A percentile compares a stretch with the other conserved stretches of the same genome.
These are phyloP conservation scores for Phallus indusiatus DNA, from an alignment of 768 basidiomycete species.

Conservation along the genomic window DNA sequence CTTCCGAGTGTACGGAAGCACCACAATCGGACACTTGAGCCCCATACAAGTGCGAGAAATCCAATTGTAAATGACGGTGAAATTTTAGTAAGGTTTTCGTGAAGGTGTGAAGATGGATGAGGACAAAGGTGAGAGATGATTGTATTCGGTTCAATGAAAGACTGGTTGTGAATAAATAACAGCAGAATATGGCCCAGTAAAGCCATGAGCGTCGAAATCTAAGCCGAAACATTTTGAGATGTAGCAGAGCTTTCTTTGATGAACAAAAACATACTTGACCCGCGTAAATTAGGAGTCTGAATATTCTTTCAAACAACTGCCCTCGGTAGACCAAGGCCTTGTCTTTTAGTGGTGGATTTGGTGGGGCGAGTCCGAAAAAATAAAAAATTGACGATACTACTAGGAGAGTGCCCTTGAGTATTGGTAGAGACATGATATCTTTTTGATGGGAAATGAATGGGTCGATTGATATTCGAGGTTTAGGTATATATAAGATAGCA, in stretches of 20 bases:
- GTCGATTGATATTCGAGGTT: no score
- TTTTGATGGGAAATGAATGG: no score
- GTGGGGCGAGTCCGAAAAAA: neutral
- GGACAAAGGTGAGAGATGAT: neutral
- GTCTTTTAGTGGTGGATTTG: neutral
- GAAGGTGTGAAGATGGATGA: neutral
- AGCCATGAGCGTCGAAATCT: neutral
- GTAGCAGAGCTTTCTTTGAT: neutral
- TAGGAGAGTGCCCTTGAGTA: neutral
- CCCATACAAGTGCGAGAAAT: conserved; percentile 31
- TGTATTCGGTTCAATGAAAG: neutral
- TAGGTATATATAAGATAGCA: no score
- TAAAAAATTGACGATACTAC: neutral
- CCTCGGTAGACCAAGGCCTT: neutral
- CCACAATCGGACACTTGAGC: conserved; percentile 39
- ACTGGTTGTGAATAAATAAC: neutral
- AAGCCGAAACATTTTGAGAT: neutral
- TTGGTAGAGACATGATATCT: neutral
- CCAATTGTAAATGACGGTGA: conserved; percentile 39
- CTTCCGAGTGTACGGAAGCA: conserved; percentile 45
- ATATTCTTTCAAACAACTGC: neutral
- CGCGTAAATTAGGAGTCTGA: neutral
- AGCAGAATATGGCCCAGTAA: neutral
- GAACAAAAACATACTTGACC: neutral
- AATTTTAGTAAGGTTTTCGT: neutral